Evolutionary conservation across 768 basidiomycete species (phyloP).

Genomic region (Hygrocybe coccinea): DNA sequence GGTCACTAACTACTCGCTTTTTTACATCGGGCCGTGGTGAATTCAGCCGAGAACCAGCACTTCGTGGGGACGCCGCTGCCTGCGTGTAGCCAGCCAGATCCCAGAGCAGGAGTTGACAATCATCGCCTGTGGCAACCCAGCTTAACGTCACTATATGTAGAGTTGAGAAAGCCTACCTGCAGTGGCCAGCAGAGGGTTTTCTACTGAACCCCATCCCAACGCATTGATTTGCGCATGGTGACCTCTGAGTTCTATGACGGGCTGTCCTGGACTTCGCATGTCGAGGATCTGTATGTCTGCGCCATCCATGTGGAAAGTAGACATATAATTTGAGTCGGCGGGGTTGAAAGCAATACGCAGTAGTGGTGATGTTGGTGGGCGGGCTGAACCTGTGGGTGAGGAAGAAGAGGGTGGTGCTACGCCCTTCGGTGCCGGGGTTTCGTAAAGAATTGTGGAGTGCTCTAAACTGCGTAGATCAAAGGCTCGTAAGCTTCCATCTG

Average conservation of each 20-base stretch:
- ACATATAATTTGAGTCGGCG: conserved; percentile 89
- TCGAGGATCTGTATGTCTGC: conserved; percentile 88
- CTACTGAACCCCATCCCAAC: conserved; percentile 84
- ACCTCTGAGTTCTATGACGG: conserved; percentile 85
- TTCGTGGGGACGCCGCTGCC: conserved; percentile 63
- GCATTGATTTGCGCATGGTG: conserved; percentile 82
- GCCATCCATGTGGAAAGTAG: conserved; percentile 94
- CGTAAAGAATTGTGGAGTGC: conserved; percentile 97
- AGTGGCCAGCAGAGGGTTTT: conserved; percentile 79
- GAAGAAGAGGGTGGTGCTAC: conserved; percentile 48
- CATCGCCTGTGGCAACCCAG: conserved; percentile 63
- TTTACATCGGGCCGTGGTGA: conserved; percentile 80
- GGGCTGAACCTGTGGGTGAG: conserved; percentile 54
- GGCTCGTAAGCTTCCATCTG: conserved; percentile 92
- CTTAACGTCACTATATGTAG: conserved; percentile 4
- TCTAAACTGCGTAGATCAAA: conserved; percentile 96
- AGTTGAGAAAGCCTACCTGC: conserved; percentile 54
- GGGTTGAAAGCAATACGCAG: conserved; percentile 90
- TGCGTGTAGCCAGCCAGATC: conserved; percentile 69
- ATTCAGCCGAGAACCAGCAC: conserved; percentile 64
- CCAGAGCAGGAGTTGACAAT: conserved; percentile 92
- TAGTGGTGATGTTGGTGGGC: conserved; percentile 75
- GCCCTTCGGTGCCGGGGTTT: conserved; percentile 79
- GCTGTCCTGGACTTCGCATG: conserved; percentile 93
- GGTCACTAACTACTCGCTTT: conserved; percentile 68